Evolutionary conservation across 2,329 filamentous ascomycete genomes (phyloP), one percentile per base, ranked within the genome.

Genomic region (Chrysoporthe deuterocubensis): DNA sequence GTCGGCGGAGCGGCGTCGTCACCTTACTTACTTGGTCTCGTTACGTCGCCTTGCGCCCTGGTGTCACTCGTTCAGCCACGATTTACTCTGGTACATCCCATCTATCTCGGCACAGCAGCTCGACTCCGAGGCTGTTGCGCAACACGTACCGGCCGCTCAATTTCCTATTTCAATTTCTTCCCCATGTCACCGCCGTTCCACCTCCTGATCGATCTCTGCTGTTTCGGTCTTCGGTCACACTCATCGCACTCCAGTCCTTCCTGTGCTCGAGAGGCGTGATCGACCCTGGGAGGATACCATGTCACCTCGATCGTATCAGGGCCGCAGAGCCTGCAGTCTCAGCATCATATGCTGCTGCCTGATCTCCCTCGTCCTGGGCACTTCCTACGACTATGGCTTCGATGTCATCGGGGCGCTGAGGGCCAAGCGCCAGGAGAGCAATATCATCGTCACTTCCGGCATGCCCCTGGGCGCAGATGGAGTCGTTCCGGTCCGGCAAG

Each of bases 361-460:
- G 14, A 46, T 68, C 60, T 68, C 66, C 18, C 14, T 65, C 32
- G 69, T 62, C 32, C 32, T 72, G 32, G 69, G 66, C 63, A 73
- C 74, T 42, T 73, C 74, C n/a, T 88, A 88, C 71, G 75, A 87
- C 71, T 87, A 86, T 72, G 85, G 84, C n/a, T 78, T 81, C 64
- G 81, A 83, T 70, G 74, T 80, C 26, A 73, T 77, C 40, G 74
- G 72, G 11, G 73, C 83, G 34, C 75, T 78, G 21, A 66, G 60
- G 8, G 4, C 59, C 42, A 82, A 81, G 68, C 80, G 84, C 52
- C 78, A 82, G 59, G 75, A 68, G 43, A 72, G 59, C 48, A 75
- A 75, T 42, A 74, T 70, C 69, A 78, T 86, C 58, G 76, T 87
- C 58, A 79, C 85, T 21, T 78, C 77, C 4, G 79, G 80, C 9